Evolutionary conservation across 805 yeast genomes (phyloP).

Genomic region (Vanderwaltozyma polyspora): DNA sequence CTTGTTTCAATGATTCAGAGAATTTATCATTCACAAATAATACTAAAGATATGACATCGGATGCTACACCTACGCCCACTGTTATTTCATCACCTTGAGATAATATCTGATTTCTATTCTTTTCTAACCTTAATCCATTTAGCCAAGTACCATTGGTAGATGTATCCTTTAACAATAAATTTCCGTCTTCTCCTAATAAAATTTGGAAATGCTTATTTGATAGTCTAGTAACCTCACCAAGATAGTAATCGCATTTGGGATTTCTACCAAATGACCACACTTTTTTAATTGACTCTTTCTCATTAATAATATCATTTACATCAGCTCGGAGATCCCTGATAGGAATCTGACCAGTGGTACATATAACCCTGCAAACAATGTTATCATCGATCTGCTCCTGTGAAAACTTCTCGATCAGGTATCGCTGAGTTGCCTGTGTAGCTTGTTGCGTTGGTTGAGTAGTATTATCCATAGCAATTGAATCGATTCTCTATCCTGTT

Average conservation of each 20-base stretch:
- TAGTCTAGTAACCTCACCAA: slow-evolving; percentile 53
- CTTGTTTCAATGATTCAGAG: slow-evolving; percentile 18
- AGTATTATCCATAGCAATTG: slow-evolving; percentile 19
- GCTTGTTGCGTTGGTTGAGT: slow-evolving; percentile 37
- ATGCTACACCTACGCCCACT: slow-evolving; percentile 75
- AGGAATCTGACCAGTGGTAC: slow-evolving; percentile 46
- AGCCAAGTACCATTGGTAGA: slow-evolving; percentile 91
- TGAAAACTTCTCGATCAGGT: slow-evolving; percentile 26
- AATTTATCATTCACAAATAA: slow-evolving; percentile 32
- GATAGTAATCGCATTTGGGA: slow-evolving; percentile 44
- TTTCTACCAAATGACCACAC: slow-evolving; percentile 73
- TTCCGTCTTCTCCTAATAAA: slow-evolving; percentile 51
- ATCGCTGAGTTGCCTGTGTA: slow-evolving; percentile 31
- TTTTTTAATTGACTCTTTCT: slow-evolving; percentile 23
- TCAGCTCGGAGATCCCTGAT: slow-evolving; percentile 35
- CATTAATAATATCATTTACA: slow-evolving; percentile 18
- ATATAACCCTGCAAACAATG: slow-evolving; percentile 45
- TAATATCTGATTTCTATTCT: slow-evolving; percentile 67
- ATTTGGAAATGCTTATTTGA: slow-evolving; percentile 67
- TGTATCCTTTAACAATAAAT: slow-evolving; percentile 42
- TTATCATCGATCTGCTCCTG: slow-evolving; percentile 30
- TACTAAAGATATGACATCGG: slow-evolving; percentile 47
- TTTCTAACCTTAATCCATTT: slow-evolving; percentile 61
- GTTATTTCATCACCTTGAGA: slow-evolving; percentile 90
- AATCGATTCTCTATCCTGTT: background rate